These are phyloP conservation scores for Phlyctochytrium planicorne DNA, from an alignment of 192 early-diverging fungal genomes.

Conservation along the genomic window DNA sequence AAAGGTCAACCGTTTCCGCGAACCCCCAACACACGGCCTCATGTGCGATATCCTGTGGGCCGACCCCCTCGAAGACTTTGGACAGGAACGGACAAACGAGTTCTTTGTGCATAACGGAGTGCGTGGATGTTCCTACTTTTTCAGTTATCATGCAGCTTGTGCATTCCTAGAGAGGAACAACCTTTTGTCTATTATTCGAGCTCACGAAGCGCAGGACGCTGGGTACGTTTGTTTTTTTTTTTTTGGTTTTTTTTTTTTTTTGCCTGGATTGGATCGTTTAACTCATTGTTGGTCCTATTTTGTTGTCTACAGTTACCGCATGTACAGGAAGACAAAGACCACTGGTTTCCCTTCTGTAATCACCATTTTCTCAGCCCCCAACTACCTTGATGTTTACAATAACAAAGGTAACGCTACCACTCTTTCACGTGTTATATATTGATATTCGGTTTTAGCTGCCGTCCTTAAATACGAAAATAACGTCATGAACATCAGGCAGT, in stretches of 20 bases:
- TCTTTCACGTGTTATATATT: constrained; percentile 9
- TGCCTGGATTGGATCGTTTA: constrained; percentile 1
- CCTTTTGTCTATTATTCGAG: constrained; percentile 91
- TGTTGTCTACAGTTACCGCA: constrained; percentile 56
- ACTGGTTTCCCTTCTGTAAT: constrained; percentile 96
- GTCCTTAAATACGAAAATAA: constrained; percentile 99
- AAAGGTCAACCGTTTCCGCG: constrained; percentile 86
- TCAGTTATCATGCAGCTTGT: constrained; percentile 85
- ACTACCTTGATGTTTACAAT: constrained; percentile 97
- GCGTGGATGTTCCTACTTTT: constrained; percentile 92
- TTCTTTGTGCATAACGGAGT: constrained; percentile 91
- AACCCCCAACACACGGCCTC: constrained; percentile 90
- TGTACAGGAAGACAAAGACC: constrained; percentile 93
- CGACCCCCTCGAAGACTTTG: constrained; percentile 95
- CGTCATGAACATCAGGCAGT: constrained; percentile 98
- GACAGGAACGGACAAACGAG: constrained; percentile 87
- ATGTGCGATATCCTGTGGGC: constrained; percentile 97
- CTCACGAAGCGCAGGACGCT: constrained; percentile 96
- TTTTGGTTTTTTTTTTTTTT: constrained; percentile 29
- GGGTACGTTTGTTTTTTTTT: constrained; percentile 55
- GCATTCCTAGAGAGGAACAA: constrained; percentile 93
- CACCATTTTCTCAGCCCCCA: constrained; percentile 97
- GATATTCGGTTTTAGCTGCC: constrained; percentile 59
- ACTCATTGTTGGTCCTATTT: background rate
- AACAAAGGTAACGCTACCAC: constrained; percentile 70